Conservation (phyloP, 1,284 basidiomycete genomes). For the Phylloporus sp. region DNA sequence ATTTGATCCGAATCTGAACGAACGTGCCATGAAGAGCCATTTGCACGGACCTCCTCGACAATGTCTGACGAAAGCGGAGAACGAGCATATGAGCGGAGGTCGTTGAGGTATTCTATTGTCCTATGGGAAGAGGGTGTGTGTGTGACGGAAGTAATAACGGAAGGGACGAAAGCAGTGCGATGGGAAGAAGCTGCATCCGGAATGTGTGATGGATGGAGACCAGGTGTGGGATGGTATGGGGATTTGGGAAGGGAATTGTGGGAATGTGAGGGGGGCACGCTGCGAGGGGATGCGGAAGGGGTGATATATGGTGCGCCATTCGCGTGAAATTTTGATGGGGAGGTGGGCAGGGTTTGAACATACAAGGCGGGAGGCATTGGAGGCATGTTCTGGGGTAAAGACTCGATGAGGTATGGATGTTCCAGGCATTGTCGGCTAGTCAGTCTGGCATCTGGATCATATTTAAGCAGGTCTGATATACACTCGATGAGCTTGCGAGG, state of each 20-base stretch:
- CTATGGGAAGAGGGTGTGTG: slow-evolving; percentile 43
- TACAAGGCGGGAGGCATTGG: slow-evolving; percentile 66
- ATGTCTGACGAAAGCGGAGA: slow-evolving; percentile 41
- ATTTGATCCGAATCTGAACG: slow-evolving; percentile 64
- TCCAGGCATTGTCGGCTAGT: slow-evolving; percentile 88
- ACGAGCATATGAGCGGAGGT: slow-evolving; percentile 42
- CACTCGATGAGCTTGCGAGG: slow-evolving; percentile 89
- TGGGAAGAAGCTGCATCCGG: slow-evolving; percentile 62
- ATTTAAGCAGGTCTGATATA: slow-evolving; percentile 90
- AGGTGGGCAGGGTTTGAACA: slow-evolving; percentile 37
- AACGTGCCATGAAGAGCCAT: slow-evolving; percentile 41
- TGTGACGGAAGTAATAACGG: slow-evolving; percentile 45
- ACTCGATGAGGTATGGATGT: slow-evolving; percentile 87
- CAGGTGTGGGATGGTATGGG: slow-evolving; percentile 44
- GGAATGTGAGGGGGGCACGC: slow-evolving; percentile 68
- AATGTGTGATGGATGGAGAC: slow-evolving; percentile 47
- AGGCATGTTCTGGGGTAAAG: slow-evolving; percentile 70
- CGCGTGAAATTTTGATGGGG: slow-evolving; percentile 47
- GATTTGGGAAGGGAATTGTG: slow-evolving; percentile 51
- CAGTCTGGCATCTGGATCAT: slow-evolving; percentile 87
- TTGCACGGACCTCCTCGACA: slow-evolving; percentile 49
- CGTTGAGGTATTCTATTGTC: slow-evolving; percentile 46
- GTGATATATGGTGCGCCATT: slow-evolving; percentile 52
- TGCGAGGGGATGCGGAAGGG: slow-evolving; percentile 61
- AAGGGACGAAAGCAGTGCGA: slow-evolving; percentile 62